phyloP scores from a whole-genome alignment of 2,329 filamentous ascomycete genomes.

The Alternaria brassicicola region DNA sequence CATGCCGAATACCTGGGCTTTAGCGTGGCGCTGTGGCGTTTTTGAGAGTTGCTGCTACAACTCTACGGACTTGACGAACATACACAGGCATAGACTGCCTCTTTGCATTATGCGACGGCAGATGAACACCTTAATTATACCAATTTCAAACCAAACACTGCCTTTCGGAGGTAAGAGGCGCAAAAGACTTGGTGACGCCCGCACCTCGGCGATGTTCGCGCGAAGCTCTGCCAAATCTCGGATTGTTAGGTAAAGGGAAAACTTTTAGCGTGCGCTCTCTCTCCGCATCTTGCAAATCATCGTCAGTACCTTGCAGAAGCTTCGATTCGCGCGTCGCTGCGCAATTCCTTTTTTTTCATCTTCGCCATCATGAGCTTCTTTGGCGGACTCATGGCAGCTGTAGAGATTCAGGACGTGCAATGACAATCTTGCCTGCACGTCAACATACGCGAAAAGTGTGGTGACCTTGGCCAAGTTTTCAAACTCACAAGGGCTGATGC shows the following conservation, averaged over 20 bases:
- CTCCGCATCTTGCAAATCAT: conserved; percentile 7
- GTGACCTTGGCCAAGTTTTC: background rate
- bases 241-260: conserved; percentile 13
- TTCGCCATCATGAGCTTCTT: background rate
- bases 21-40: conserved; percentile 6
- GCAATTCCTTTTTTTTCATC: background rate
- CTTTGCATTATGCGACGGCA: background rate
- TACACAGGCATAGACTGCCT: background rate
- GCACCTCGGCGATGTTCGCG: conserved; percentile 13
- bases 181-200: conserved; percentile 1
- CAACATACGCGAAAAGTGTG: too few relatives aligned
- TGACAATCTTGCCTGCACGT: background rate
- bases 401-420: background rate
- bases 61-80: background rate
- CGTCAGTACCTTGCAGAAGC: background rate
- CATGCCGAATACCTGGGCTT: conserved; percentile 2
- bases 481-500: background rate
- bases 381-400: background rate
- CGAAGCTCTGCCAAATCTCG: conserved; percentile 13
- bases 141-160: background rate
- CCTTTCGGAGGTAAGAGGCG: background rate
- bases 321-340: background rate
- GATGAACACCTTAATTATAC: background rate
- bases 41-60: background rate
- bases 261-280: background rate